Evolutionary conservation across 208 protist species (phyloP).

Genomic region (Angomonas ambiguus): DNA sequence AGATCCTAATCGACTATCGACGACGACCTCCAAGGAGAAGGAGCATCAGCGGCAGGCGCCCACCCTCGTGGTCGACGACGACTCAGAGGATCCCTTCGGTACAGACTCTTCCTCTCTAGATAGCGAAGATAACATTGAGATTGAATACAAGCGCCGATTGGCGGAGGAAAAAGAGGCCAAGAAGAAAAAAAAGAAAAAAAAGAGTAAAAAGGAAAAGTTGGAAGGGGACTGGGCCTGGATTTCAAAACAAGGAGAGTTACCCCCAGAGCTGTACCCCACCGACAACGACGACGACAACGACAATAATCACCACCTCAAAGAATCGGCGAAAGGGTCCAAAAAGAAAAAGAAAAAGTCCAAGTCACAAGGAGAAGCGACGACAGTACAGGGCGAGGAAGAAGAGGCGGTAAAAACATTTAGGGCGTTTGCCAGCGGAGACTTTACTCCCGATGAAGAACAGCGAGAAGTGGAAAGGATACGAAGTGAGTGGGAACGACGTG

Average conservation of each 20-base stretch:
- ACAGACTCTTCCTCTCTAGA: not conserved
- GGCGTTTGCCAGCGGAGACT: not conserved
- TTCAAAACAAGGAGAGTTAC: not conserved
- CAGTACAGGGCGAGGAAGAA: not conserved
- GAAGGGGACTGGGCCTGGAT: not conserved
- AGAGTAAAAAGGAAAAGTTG: not conserved
- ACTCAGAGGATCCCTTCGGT: too few relatives aligned
- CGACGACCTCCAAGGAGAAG: not conserved
- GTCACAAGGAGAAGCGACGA: not conserved
- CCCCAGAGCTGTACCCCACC: too few relatives aligned
- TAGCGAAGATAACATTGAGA: constrained; percentile 1
- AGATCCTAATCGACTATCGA: not conserved
- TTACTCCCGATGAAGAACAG: too few relatives aligned
- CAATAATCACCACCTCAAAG: constrained; percentile 4
- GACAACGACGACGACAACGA: not conserved
- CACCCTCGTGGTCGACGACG: too few relatives aligned
- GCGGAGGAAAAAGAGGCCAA: constrained; percentile 3
- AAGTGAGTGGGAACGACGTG: not conserved
- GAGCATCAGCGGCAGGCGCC: not conserved
- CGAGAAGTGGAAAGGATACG: not conserved
- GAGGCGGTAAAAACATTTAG: not conserved
- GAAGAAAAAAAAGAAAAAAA: constrained; percentile 6
- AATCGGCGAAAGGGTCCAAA: not conserved
- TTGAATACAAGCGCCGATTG: not conserved
- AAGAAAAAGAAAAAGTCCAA: too few relatives aligned